These are phyloP conservation scores for Juglanconis sp. DNA, from an alignment of 2,329 filamentous ascomycete genomes.

Conservation along the genomic window DNA sequence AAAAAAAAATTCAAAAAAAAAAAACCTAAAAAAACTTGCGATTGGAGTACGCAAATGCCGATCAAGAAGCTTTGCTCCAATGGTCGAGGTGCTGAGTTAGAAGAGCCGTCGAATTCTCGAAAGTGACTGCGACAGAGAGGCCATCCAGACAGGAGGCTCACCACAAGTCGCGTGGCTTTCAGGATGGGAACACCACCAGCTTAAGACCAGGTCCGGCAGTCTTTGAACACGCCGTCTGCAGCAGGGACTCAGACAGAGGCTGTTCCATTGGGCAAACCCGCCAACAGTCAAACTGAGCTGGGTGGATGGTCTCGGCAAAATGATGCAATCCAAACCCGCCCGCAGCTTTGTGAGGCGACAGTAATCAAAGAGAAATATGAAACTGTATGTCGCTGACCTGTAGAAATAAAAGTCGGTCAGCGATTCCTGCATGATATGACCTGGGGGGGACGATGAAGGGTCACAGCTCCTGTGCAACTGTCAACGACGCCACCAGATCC, in stretches of 20 bases:
- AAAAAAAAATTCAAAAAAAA: too few species aligned
- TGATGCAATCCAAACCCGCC: slow-evolving; percentile 9
- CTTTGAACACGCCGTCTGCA: slow-evolving; percentile 14
- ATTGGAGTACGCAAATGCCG: neutral
- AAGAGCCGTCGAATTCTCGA: neutral
- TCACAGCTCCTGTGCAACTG: slow-evolving; percentile 11
- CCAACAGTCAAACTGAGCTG: slow-evolving; percentile 8
- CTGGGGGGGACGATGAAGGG: neutral
- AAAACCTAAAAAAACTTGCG: neutral
- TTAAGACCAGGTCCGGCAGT: slow-evolving; percentile 14
- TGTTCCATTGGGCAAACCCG: slow-evolving; percentile 7
- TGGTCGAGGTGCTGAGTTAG: neutral
- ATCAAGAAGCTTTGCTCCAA: neutral
- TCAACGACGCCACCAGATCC: slow-evolving; percentile 9
- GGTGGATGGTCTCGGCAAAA: slow-evolving; percentile 16
- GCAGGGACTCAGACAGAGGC: slow-evolving; percentile 8
- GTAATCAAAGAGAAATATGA: slow-evolving; percentile 16
- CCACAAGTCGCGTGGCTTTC: slow-evolving; percentile 3
- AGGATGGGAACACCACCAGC: slow-evolving; percentile 7
- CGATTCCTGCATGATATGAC: slow-evolving; percentile 15
- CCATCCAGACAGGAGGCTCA: slow-evolving; percentile 1
- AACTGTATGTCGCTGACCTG: slow-evolving; percentile 17
- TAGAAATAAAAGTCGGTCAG: slow-evolving; percentile 18
- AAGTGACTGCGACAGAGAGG: neutral
- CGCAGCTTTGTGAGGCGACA: slow-evolving; percentile 14